Base-by-base conservation (phyloP, 73 alveolate species). In the Paramecium caudatum region DNA sequence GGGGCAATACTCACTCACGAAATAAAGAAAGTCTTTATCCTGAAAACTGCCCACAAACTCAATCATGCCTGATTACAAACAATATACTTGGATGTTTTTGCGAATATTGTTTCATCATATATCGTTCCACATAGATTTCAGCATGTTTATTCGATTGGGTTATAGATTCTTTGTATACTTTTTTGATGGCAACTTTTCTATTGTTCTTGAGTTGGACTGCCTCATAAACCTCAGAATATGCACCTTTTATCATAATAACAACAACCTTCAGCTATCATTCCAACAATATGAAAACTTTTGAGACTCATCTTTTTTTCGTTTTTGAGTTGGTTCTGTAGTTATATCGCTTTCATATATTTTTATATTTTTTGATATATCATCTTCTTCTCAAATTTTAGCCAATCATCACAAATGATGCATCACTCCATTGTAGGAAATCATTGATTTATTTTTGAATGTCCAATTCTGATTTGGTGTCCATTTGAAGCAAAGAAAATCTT, bases 191-290 rank as follows among this genome's bases (percentile, higher is more conserved):
- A 10, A 74, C 88, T 8, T 41, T 74, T 74, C 43, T 74, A 74
- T 74, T 74, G 15, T 2, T 41, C 47, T 74, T 74, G 13, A 65
- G 39, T 32, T 65, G n/a, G 34, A 65, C 32, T 32, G 83, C 83
- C 83, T 65, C 83, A 34, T 25, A 65, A 36, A 65, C 83, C 49
- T 65, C 83, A 4, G 83, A 65, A 36, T 65, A 65, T 10, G 83
- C 83, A 6, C 83, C 83, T 65, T 19, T 27, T n/a, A 7, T 10
- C 5, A 47, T n/a, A 8, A 7, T 4, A 47, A 10, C 4, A 47
- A 10, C 5, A 8, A 65, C 83, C 55, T 49, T 65, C 32, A 33
- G 30, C 83, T 32, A 65, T 65, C 83, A 65, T 65, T 30, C 55
- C 83, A 0, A 65, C 34, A 2, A 65, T 65, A 65, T 65, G 33